These are phyloP conservation scores for Trichoderma endophyticum DNA, from an alignment of 2,329 filamentous ascomycete genomes.

Conservation along the genomic window DNA sequence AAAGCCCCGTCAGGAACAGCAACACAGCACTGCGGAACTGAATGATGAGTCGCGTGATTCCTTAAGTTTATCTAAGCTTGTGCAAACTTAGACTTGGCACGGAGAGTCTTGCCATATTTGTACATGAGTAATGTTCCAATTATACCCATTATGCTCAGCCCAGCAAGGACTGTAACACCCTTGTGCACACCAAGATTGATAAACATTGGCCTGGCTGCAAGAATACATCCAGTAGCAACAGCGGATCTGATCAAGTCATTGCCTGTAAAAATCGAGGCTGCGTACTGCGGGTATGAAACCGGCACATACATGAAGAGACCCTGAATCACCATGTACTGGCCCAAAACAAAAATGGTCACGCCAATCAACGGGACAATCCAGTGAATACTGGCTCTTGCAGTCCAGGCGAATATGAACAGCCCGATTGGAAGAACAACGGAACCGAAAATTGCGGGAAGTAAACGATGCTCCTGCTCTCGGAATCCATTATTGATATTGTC, in stretches of 20 bases:
- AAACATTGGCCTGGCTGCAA: not conserved
- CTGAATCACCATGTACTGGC: not conserved
- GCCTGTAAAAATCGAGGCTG: not conserved
- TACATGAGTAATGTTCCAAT: not conserved
- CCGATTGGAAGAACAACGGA: not conserved
- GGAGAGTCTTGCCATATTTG: not conserved
- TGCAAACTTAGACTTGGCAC: not conserved
- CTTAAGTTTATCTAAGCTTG: not conserved
- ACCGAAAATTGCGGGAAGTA: not conserved
- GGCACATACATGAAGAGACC: constrained; percentile 1
- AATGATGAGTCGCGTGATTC: not conserved
- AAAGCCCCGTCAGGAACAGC: not conserved
- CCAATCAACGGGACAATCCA: not conserved
- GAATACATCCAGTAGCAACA: not conserved
- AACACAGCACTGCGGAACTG: not conserved
- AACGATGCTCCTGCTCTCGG: not conserved
- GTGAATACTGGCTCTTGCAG: not conserved
- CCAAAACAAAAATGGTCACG: not conserved
- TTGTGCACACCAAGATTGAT: not conserved
- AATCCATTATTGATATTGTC: not conserved
- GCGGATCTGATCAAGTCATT: not conserved
- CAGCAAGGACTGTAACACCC: not conserved
- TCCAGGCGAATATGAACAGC: constrained; percentile 2
- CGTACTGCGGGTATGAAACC: not conserved
- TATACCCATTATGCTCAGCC: not conserved